Evolutionary conservation across 2,329 filamentous ascomycete species (phyloP).

Genomic region (Aspergillus sp.): DNA sequence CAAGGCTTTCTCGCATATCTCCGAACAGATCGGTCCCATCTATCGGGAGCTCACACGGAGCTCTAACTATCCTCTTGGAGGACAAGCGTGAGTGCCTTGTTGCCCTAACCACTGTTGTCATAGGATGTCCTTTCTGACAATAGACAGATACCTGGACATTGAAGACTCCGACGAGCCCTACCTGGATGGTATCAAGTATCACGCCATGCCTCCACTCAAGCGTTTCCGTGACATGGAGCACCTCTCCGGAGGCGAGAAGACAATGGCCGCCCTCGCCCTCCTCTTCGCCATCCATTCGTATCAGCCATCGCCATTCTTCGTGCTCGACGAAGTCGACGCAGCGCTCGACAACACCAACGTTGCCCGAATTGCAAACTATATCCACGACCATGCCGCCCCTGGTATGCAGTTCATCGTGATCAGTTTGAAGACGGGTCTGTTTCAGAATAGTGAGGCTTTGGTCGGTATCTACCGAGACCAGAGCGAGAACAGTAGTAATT

Average conservation of each 20-base stretch:
- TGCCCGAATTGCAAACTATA: constrained; percentile 91
- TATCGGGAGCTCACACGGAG: constrained; percentile 93
- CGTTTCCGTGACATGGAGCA: constrained; percentile 99
- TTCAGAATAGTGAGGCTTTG: constrained; percentile 91
- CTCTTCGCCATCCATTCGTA: constrained; percentile 96
- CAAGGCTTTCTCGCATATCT: constrained; percentile 89
- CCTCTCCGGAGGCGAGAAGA: constrained; percentile 94
- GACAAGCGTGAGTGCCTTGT: constrained; percentile 48
- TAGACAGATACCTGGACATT: constrained; percentile 72
- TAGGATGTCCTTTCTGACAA: constrained; percentile 3
- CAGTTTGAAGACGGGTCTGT: constrained; percentile 86
- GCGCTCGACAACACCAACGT: constrained; percentile 98
- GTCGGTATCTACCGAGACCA: constrained; percentile 96
- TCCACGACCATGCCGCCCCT: constrained; percentile 83
- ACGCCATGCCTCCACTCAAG: constrained; percentile 97
- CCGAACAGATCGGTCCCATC: constrained; percentile 84
- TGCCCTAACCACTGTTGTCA: not conserved
- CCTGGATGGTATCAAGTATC: constrained; percentile 91
- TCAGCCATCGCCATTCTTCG: constrained; percentile 93
- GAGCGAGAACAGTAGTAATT: constrained; percentile 81
- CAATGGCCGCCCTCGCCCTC: constrained; percentile 92
- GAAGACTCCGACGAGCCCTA: constrained; percentile 97
- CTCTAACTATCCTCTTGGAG: constrained; percentile 85
- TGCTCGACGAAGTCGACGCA: constrained; percentile 94
- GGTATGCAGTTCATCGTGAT: constrained; percentile 99